A percentile compares a stretch with the other conserved stretches of the same genome.
phyloP scores from a whole-genome alignment of 1,284 basidiomycete species.

The Puccinia coronata region DNA sequence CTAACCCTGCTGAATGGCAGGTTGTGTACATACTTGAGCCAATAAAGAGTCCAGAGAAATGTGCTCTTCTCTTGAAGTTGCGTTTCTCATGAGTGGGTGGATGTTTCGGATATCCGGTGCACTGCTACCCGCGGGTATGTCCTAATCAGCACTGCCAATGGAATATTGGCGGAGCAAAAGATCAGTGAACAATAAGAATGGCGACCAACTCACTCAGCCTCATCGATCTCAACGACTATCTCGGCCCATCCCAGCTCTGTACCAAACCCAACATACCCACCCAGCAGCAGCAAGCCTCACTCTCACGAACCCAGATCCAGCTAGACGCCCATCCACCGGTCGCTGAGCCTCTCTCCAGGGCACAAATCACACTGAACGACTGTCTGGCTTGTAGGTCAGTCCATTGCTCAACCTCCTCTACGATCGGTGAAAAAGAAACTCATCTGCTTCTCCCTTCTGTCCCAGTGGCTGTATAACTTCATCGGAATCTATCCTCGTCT shows the following conservation, averaged over 20 bases:
- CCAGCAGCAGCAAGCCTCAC: constrained; percentile 50
- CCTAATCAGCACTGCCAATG: too few relatives aligned
- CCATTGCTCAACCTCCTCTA: background rate
- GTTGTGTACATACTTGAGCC: too few relatives aligned
- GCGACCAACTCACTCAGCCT: constrained; percentile 62
- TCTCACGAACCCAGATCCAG: constrained; percentile 75
- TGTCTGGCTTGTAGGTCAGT: constrained; percentile 64
- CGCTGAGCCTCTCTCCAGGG: constrained; percentile 56
- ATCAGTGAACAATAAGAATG: constrained; percentile 59
- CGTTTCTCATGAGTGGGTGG: too few relatives aligned
- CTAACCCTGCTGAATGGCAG: too few relatives aligned
- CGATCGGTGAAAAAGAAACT: background rate
- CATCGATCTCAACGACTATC: constrained; percentile 96
- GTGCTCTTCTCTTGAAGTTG: too few relatives aligned
- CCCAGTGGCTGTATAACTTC: constrained; percentile 57
- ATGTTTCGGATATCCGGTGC: too few relatives aligned
- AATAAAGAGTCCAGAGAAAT: too few relatives aligned
- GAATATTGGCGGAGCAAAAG: too few relatives aligned
- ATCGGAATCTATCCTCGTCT: constrained; percentile 58
- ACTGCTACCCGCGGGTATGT: too few relatives aligned
- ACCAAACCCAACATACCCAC: constrained; percentile 84
- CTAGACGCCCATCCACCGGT: constrained; percentile 65
- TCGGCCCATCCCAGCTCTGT: constrained; percentile 94
- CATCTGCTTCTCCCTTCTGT: background rate
- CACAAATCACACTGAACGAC: constrained; percentile 59